A percentile compares a stretch with the other conserved stretches of the same genome.
phyloP scores from a whole-genome alignment of 345 rosid species.

The Sisymbrium altissimum region DNA sequence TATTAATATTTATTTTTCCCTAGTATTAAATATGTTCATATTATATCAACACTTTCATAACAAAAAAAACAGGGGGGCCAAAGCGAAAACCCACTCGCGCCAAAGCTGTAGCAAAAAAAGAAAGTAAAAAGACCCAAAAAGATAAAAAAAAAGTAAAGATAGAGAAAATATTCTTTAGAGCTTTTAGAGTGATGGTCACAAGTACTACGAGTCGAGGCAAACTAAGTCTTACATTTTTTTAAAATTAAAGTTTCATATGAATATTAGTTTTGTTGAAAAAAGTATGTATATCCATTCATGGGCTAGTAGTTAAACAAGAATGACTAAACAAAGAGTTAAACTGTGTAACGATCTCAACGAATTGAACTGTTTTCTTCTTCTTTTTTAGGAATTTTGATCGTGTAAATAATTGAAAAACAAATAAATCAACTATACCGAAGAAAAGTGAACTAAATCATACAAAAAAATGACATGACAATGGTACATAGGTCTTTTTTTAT shows the following conservation, averaged over 20 bases:
- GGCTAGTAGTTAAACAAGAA: background rate
- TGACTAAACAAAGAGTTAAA: background rate
- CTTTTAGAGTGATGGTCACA: slow-evolving; percentile 7
- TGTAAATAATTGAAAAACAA: background rate
- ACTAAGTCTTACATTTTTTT: background rate
- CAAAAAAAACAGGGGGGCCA: slow-evolving; percentile 22
- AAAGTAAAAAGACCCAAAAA: background rate
- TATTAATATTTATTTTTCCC: background rate
- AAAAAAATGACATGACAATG: no score
- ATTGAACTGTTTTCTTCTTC: background rate
- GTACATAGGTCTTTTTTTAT: background rate
- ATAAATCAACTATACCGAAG: background rate
- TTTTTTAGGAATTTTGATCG: background rate
- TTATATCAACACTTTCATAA: background rate
- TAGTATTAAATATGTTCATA: slow-evolving; percentile 18
- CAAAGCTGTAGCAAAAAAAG: slow-evolving; percentile 19
- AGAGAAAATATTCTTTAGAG: slow-evolving; percentile 1
- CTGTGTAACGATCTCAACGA: background rate
- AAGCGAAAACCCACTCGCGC: slow-evolving; percentile 18
- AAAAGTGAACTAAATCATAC: background rate
- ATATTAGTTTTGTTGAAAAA: background rate
- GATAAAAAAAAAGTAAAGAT: slow-evolving; percentile 6
- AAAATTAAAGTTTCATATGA: background rate
- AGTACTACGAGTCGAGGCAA: background rate
- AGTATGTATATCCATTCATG: background rate